Percentiles rank a stretch among this genome's conserved stretches.
phyloP scores from a whole-genome alignment of 2,329 filamentous ascomycete genomes.

The Xylariaceae sp. region DNA sequence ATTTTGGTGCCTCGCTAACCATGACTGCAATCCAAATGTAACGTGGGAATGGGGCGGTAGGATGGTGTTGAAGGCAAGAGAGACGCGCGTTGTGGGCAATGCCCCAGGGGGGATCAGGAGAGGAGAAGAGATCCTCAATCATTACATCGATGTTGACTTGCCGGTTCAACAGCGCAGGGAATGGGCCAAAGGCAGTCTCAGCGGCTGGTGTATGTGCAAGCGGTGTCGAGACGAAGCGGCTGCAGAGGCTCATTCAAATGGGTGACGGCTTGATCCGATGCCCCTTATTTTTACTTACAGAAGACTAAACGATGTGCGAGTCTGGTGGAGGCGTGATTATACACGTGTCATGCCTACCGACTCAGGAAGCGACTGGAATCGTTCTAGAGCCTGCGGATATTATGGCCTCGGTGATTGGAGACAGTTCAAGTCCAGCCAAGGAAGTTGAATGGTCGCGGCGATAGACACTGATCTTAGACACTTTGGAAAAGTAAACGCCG shows the following conservation, averaged over 20 bases:
- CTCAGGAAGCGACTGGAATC: slow-evolving; percentile 14
- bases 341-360: slow-evolving; percentile 38
- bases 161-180: slow-evolving; percentile 82
- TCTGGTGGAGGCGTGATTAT: slow-evolving; percentile 38
- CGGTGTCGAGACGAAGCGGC: slow-evolving; percentile 78
- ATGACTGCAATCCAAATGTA: slow-evolving; percentile 95
- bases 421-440: background rate
- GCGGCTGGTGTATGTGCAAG: slow-evolving; percentile 85
- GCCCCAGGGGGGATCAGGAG: slow-evolving; percentile 68
- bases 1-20: slow-evolving; percentile 95
- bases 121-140: slow-evolving; percentile 87
- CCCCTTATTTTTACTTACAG: background rate
- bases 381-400: background rate
- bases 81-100: slow-evolving; percentile 61
- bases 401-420: slow-evolving; percentile 2
- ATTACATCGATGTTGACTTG: slow-evolving; percentile 89
- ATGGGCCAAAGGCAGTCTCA: slow-evolving; percentile 87
- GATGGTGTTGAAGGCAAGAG: slow-evolving; percentile 73
- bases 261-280: slow-evolving; percentile 18
- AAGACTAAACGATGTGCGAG: slow-evolving; percentile 16
- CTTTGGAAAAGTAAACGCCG: background rate
- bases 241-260: slow-evolving; percentile 27
- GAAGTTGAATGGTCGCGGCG: background rate
- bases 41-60: slow-evolving; percentile 89
- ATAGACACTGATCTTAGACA: background rate